These are phyloP conservation scores for Blastosporella zonata DNA, from an alignment of 1,284 basidiomycete genomes.

Conservation along the genomic window DNA sequence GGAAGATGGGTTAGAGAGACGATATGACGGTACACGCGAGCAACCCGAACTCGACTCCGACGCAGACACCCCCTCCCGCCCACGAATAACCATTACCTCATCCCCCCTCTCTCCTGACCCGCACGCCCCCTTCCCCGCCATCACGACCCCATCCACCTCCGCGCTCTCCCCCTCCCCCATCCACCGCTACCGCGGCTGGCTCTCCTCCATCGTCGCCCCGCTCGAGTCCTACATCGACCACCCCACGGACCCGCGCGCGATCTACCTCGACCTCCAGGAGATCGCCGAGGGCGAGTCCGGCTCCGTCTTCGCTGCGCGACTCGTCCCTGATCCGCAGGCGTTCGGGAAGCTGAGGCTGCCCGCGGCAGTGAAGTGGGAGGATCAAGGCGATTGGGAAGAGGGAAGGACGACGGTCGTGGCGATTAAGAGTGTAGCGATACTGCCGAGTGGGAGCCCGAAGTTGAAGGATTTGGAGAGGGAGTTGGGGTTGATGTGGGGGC, in stretches of 20 bases:
- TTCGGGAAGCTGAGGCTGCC: conserved; percentile 34
- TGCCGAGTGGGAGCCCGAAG: conserved; percentile 58
- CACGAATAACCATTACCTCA: background rate
- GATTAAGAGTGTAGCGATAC: conserved; percentile 66
- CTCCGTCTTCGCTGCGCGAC: conserved; percentile 62
- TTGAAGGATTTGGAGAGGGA: conserved; percentile 60
- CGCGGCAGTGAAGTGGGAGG: conserved; percentile 33
- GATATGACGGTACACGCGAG: no score
- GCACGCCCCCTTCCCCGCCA: background rate
- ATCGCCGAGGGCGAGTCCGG: conserved; percentile 80
- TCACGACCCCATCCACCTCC: conserved; percentile 14
- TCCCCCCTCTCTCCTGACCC: background rate
- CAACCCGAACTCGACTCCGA: no score
- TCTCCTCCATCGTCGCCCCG: conserved; percentile 57
- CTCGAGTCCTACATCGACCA: conserved; percentile 64
- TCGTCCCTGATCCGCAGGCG: conserved; percentile 32
- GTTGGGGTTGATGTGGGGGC: conserved; percentile 49
- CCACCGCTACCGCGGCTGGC: conserved; percentile 49
- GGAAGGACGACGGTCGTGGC: conserved; percentile 51
- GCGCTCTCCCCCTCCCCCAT: conserved; percentile 37
- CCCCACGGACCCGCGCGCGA: conserved; percentile 52
- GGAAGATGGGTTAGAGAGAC: no score
- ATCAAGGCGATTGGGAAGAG: conserved; percentile 30
- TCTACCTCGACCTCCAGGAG: conserved; percentile 64
- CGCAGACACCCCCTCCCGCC: background rate